Evolutionary conservation across 2,329 filamentous ascomycete species (phyloP).

Genomic region (Colletotrichum sp.): DNA sequence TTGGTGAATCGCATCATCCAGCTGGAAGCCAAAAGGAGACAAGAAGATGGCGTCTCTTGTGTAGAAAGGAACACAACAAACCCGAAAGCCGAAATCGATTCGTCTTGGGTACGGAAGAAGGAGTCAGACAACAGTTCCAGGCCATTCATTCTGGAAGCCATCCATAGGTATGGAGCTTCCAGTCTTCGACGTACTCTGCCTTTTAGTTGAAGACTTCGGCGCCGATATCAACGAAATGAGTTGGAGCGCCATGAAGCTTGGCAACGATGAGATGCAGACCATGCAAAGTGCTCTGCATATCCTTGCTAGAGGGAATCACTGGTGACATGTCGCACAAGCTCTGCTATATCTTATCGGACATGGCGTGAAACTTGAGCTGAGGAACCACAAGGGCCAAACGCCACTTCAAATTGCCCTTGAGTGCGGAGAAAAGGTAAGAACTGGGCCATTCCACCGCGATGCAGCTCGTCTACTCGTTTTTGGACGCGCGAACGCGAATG

Average conservation of each 20-base stretch:
- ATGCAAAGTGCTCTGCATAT: background rate
- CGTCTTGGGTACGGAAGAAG: background rate
- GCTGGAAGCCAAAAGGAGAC: slow-evolving; percentile 2
- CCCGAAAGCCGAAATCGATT: background rate
- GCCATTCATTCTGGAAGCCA: slow-evolving; percentile 30
- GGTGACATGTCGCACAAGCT: slow-evolving; percentile 21
- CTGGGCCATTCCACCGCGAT: background rate
- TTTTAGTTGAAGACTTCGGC: slow-evolving; percentile 36
- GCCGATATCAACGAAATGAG: slow-evolving; percentile 35
- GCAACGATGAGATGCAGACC: too few species aligned
- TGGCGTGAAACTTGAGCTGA: background rate
- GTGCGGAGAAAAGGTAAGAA: background rate
- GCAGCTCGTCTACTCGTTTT: slow-evolving; percentile 7
- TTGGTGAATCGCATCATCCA: slow-evolving; percentile 24
- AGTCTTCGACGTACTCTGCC: slow-evolving; percentile 36
- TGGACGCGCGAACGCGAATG: slow-evolving; percentile 9
- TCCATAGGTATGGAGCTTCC: slow-evolving; percentile 33
- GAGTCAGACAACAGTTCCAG: background rate
- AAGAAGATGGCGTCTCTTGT: background rate
- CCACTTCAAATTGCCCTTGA: slow-evolving; percentile 16
- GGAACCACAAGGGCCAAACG: background rate
- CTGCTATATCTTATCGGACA: slow-evolving; percentile 10
- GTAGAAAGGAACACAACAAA: rapidly evolving
- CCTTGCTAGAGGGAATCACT: background rate
- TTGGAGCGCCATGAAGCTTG: rapidly evolving